Evolutionary conservation across 768 basidiomycete species (phyloP).

Genomic region (Suillus ampliporus): DNA sequence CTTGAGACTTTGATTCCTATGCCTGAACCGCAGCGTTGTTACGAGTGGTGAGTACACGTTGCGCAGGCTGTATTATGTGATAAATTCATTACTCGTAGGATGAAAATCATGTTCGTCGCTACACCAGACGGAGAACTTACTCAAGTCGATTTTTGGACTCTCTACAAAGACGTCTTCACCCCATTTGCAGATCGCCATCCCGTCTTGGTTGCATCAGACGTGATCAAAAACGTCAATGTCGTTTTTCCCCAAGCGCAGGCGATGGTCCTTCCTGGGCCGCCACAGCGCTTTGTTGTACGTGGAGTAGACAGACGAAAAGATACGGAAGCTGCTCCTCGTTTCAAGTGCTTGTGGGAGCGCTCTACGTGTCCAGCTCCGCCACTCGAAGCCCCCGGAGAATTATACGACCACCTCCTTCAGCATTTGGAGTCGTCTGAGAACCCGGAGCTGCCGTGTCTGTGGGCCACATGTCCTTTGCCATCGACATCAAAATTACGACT

Average conservation of each 20-base stretch:
- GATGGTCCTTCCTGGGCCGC: constrained; percentile 77
- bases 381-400: constrained; percentile 59
- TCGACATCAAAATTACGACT: constrained; percentile 55
- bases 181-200: constrained; percentile 61
- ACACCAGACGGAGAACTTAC: constrained; percentile 82
- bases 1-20: constrained; percentile 59
- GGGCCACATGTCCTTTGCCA: constrained; percentile 68
- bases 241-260: constrained; percentile 89
- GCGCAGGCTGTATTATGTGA: not conserved
- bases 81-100: constrained; percentile 56
- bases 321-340: constrained; percentile 59
- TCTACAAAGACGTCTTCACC: constrained; percentile 86
- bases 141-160: constrained; percentile 94
- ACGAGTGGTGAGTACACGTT: constrained; percentile 66
- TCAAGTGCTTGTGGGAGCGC: constrained; percentile 80
- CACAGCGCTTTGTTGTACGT: constrained; percentile 84
- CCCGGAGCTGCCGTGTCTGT: constrained; percentile 62
- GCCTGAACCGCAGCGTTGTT: constrained; percentile 80
- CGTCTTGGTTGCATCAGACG: constrained; percentile 84
- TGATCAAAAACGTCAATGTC: constrained; percentile 89
- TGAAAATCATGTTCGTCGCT: constrained; percentile 85
- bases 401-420: constrained; percentile 75
- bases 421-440: constrained; percentile 55
- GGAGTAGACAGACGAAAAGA: constrained; percentile 79
- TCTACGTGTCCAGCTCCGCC: constrained; percentile 55